Base-by-base conservation (phyloP, 345 rosid species). In the Salix purpurea region DNA sequence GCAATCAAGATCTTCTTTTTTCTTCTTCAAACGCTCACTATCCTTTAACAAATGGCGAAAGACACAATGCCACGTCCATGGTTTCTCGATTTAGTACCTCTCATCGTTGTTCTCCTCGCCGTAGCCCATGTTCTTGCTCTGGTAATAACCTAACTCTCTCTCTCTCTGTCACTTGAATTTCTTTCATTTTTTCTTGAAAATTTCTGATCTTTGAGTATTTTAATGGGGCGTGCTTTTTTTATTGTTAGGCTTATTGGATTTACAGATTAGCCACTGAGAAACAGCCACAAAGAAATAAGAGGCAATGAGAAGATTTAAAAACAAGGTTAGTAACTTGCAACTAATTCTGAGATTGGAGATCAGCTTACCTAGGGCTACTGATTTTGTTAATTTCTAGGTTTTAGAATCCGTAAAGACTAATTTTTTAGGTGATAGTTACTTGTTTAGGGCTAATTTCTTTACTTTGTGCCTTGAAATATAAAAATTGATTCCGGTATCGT, bases 51-150 rank as follows among this genome's bases (percentile, higher is more conserved):
- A 44, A 91, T 91, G 97, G 90, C 90, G 36, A 86, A 79, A 67
- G 86, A 86, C 4, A 80, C 80, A 21, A 82, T 71, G 74, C 61
- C 78, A 74, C 81, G 89, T 70, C 91, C 92, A 73, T 90, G 92
- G 98, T 86, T 93, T 75, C 86, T 90, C 28, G 95, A 90, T 71
- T 80, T 86, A 74, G 94, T 88, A 13, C 94, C 94, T 2, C 70
- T 88, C 6, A 19, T 91, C 73, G 94, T 88, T 73, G 84, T 89
- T 65, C 77, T 91, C 1, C 90, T 93, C 58, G 89, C 91, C 48
- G 96, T 90, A 66, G 94, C 90, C 81, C 97, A 93, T 70, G 94
- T 91, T 80, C 74, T 91, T 72, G 98, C 96, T 52, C 67, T 91
- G 93, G 97, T 91, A 83, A 61, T 72, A 60, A 46, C 34, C 61